phyloP scores from a whole-genome alignment of 129 eudicot genomes.

The sunflower (Helianthus annuus) region HanXRQr2.0-SUNRISE NC_035437.2:163047918-163048417 shows the following conservation, averaged over 20 bases:
- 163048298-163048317: slow-evolving; percentile 28
- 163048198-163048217: neutral
- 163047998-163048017: no score
- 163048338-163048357: neutral
- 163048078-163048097: neutral
- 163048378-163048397: slow-evolving; percentile 24
- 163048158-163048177: neutral
- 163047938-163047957: no score
- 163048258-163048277: slow-evolving; percentile 39
- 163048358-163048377: neutral
- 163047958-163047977: no score
- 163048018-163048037: no score
- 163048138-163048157: neutral
- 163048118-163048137: neutral
- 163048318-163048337: neutral
- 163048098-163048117: slow-evolving; percentile 18
- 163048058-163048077: neutral
- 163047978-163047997: no score
- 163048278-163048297: slow-evolving; percentile 35
- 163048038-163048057: no score
- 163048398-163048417: slow-evolving; percentile 28
- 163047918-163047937: no score
- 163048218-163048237: neutral
- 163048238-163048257: neutral
- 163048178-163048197: neutral